Base-by-base conservation (phyloP, 164 flowering plant genomes). In the Tinospora cordifolia region DNA sequence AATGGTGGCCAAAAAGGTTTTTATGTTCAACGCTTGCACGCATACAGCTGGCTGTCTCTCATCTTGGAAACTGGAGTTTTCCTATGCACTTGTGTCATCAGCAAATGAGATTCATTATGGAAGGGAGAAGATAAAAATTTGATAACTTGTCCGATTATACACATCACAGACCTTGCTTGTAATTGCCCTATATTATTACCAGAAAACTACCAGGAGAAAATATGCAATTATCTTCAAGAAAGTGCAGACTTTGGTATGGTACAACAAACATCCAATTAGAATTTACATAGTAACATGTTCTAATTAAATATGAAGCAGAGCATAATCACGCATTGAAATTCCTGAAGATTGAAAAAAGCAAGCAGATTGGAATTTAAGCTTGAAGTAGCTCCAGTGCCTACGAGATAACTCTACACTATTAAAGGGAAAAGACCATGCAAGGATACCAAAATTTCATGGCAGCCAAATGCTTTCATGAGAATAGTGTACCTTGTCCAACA, bases 401-500 rank as follows among this genome's bases (percentile, higher is more conserved):
- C 58, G 15, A n/a, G 22, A 51, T 51, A 51, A 51, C 58, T n/a
- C 34, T 60, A 24, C 25, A 60, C 12, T 60, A 4, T 26, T 17
- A 60, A 11, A 12, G 19, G 24, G 63, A 2, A 60, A 60, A 2
- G 22, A 24, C 63, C 9, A 47, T 1, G 46, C 46, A 8, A 40
- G 9, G 9, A 11, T 4, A 41, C 6, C 21, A 21, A 34, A 21
- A 36, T 54, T 49, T 15, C 59, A 51, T 51, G 59, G 17, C 14
- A 36, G 12, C 8, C 21, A 58, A 49, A 57, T 22, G 9, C 3
- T 19, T 49, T 21, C 13, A 21, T 24, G 36, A 66, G 34, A 78
- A 66, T 74, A 66, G 47, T 2, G 41, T 65, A 91, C 98, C 98
- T 91, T 88, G 67, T 86, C 87, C 77, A 92, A 75, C 75, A 89